phyloP scores from a whole-genome alignment of 2,329 filamentous ascomycete species.

The Arthrocladium fulminans region DNA sequence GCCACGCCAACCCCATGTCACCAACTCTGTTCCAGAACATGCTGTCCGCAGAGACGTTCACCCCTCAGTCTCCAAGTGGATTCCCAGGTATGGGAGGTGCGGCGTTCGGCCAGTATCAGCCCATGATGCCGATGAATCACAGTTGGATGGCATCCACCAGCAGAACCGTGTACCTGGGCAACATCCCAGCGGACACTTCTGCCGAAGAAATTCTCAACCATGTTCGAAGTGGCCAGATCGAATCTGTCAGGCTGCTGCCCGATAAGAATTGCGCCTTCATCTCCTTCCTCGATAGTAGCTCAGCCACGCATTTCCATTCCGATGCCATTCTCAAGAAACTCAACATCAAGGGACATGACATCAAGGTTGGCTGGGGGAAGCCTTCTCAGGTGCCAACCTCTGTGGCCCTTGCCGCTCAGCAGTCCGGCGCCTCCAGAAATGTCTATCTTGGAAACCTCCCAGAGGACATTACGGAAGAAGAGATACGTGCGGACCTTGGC shows the following conservation, averaged over 20 bases:
- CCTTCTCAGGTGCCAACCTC: slow-evolving; percentile 96
- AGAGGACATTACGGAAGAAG: slow-evolving; percentile 83
- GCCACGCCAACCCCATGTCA: slow-evolving; percentile 57
- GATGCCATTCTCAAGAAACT: slow-evolving; percentile 99
- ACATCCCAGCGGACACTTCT: slow-evolving; percentile 94
- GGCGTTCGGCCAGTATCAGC: slow-evolving; percentile 55
- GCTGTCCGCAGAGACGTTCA: slow-evolving; percentile 76
- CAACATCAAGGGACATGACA: slow-evolving; percentile 95
- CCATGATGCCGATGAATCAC: slow-evolving; percentile 59
- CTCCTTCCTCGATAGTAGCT: slow-evolving; percentile 94
- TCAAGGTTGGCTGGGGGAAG: slow-evolving; percentile 99
- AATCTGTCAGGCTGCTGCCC: slow-evolving; percentile 91
- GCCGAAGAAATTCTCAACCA: slow-evolving; percentile 95
- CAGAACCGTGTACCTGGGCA: slow-evolving; percentile 92
- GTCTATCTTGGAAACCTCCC: slow-evolving; percentile 91
- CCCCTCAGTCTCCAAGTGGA: slow-evolving; percentile 77
- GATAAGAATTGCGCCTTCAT: slow-evolving; percentile 99
- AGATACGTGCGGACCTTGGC: slow-evolving; percentile 84
- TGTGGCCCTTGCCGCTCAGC: slow-evolving; percentile 92
- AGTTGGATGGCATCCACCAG: slow-evolving; percentile 68
- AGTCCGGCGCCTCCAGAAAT: slow-evolving; percentile 92
- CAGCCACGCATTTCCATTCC: slow-evolving; percentile 97
- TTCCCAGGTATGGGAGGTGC: slow-evolving; percentile 57
- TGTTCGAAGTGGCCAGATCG: slow-evolving; percentile 93
- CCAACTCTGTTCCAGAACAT: slow-evolving; percentile 76